These are phyloP conservation scores for Vaccinium vitisidaea DNA, from an alignment of 148 eudicot genomes.

Conservation along the genomic window DNA sequence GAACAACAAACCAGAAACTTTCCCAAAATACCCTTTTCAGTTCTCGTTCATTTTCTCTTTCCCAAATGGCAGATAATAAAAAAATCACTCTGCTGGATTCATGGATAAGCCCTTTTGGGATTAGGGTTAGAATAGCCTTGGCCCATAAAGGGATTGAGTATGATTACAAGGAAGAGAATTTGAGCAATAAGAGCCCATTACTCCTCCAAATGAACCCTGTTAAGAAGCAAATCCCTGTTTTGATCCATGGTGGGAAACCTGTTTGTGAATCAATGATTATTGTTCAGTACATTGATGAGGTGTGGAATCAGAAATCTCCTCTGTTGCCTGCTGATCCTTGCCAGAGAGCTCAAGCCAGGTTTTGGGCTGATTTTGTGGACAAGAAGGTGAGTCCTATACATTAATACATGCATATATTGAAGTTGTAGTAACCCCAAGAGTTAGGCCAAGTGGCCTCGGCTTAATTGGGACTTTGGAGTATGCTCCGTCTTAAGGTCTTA, in stretches of 20 bases:
- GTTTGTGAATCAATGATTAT: slow-evolving; percentile 40
- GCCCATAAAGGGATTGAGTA: slow-evolving; percentile 41
- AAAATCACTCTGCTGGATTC: slow-evolving; percentile 22
- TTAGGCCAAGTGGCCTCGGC: no score
- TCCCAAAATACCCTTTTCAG: background rate
- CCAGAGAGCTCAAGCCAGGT: slow-evolving; percentile 36
- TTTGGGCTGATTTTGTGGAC: slow-evolving; percentile 49
- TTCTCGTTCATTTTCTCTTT: background rate
- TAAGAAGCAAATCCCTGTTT: slow-evolving; percentile 46
- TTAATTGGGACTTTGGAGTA: no score
- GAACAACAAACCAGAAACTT: background rate
- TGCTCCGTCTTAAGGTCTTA: no score
- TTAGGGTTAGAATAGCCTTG: slow-evolving; percentile 44
- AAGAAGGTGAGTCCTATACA: slow-evolving; percentile 12
- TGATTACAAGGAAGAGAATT: slow-evolving; percentile 35
- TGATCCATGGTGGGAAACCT: slow-evolving; percentile 38
- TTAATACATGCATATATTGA: background rate
- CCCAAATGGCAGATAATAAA: background rate
- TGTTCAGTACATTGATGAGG: slow-evolving; percentile 39
- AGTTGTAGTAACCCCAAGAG: no score
- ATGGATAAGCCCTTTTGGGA: slow-evolving; percentile 39
- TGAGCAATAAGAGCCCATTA: slow-evolving; percentile 27
- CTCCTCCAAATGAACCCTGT: slow-evolving; percentile 48
- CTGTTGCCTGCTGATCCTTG: slow-evolving; percentile 14
- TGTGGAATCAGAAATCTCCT: slow-evolving; percentile 31